A percentile compares a stretch with the other conserved stretches of the same genome.
These are phyloP conservation scores for Podospora pseudopauciseta DNA, from an alignment of 495 filamentous ascomycete species.

Conservation along the genomic window DNA sequence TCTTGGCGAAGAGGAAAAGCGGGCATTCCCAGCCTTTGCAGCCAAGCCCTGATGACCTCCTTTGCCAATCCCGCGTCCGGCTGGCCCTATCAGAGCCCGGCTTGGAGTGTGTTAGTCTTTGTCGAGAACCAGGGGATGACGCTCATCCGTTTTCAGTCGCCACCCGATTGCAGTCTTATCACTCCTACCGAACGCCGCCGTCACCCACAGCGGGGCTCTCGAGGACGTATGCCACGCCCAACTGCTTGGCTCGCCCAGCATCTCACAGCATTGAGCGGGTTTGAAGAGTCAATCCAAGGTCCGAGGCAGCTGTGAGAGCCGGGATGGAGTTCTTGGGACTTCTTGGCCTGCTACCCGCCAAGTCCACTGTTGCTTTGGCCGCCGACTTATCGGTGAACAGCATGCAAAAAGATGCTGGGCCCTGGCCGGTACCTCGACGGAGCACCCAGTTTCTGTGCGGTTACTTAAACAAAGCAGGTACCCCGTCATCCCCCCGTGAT, in stretches of 20 bases:
- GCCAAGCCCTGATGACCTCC: conserved; percentile 11
- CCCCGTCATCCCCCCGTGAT: conserved; percentile 1
- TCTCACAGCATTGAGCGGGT: not conserved
- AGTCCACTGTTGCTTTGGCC: conserved; percentile 5
- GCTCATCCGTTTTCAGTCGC: conserved; percentile 17
- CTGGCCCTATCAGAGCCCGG: conserved; percentile 17
- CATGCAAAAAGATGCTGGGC: conserved; percentile 2
- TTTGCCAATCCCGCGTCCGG: conserved; percentile 11
- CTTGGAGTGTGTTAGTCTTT: conserved; percentile 21
- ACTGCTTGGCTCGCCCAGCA: conserved; percentile 13
- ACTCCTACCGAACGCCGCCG: not conserved
- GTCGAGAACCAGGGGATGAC: conserved; percentile 21
- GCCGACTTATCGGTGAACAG: conserved; percentile 21
- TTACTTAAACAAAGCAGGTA: conserved; percentile 19
- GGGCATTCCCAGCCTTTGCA: conserved; percentile 3
- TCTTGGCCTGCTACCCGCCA: conserved; percentile 26
- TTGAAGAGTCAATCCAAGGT: conserved; percentile 1
- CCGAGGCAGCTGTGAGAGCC: conserved; percentile 16
- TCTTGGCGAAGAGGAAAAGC: not conserved
- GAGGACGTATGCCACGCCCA: conserved; percentile 12
- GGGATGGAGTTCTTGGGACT: conserved; percentile 31
- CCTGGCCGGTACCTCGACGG: not conserved
- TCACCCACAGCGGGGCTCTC: conserved; percentile 15
- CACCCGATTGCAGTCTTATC: conserved; percentile 22
- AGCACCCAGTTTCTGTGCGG: not conserved